phyloP scores from a whole-genome alignment of 2,329 filamentous ascomycete genomes.

The Colletotrichum graminicola region DNA sequence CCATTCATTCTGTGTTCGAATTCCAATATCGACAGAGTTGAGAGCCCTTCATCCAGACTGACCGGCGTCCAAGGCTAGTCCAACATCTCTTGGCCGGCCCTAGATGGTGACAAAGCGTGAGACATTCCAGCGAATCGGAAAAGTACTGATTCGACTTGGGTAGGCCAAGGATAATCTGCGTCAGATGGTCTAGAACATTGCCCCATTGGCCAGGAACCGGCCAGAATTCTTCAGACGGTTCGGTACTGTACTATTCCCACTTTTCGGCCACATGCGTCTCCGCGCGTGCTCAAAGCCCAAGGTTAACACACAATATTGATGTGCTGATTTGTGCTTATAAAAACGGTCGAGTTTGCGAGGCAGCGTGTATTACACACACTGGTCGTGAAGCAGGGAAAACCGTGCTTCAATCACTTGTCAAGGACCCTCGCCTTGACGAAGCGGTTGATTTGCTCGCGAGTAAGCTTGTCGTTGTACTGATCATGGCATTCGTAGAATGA shows the following conservation, averaged over 20 bases:
- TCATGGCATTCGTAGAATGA: conserved; percentile 83
- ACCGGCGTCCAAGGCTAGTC: neutral
- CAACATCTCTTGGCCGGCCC: neutral
- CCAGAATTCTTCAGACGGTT: neutral
- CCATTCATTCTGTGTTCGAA: neutral
- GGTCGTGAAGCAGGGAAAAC: neutral
- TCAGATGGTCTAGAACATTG: neutral
- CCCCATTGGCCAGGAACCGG: neutral
- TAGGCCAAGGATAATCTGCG: neutral
- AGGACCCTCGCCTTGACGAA: conserved; percentile 70
- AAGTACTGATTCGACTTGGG: neutral
- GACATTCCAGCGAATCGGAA: neutral
- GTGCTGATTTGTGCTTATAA: neutral
- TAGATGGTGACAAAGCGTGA: too few species aligned
- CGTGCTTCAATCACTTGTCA: conserved; percentile 58
- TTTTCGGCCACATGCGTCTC: neutral
- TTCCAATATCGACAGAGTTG: neutral
- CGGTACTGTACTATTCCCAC: neutral
- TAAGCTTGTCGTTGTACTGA: conserved; percentile 71
- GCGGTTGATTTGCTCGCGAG: conserved; percentile 68
- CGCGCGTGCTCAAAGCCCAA: neutral
- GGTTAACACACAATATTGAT: neutral
- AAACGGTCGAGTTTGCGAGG: neutral
- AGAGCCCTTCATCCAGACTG: neutral
- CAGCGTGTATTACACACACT: neutral